Percentiles rank a stretch among this genome's conserved stretches.
phyloP scores from a whole-genome alignment of 2,329 filamentous ascomycete genomes.

The Ceratocystis papillata region DNA sequence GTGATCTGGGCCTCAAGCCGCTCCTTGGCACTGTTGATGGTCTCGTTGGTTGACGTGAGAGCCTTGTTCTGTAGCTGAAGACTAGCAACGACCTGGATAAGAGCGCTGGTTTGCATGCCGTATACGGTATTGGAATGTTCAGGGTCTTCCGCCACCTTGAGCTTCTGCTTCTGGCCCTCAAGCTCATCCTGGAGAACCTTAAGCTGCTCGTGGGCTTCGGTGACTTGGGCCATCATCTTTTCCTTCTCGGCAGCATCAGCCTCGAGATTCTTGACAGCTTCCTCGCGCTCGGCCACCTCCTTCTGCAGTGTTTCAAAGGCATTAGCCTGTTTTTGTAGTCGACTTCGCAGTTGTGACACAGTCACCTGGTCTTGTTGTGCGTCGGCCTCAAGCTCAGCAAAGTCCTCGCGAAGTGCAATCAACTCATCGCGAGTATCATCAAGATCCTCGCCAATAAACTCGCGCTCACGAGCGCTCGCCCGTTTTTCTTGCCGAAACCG shows the following conservation, averaged over 20 bases:
- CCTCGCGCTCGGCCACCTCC: slow-evolving; percentile 87
- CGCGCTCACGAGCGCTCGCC: slow-evolving; percentile 34
- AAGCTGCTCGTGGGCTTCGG: slow-evolving; percentile 16
- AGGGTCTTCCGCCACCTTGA: slow-evolving; percentile 23
- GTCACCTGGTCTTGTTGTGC: slow-evolving; percentile 62
- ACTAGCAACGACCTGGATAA: slow-evolving; percentile 18
- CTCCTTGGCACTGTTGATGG: slow-evolving; percentile 4
- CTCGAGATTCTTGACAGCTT: slow-evolving; percentile 35
- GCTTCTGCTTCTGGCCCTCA: slow-evolving; percentile 56
- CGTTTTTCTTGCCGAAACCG: slow-evolving; percentile 21
- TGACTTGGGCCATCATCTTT: slow-evolving; percentile 16
- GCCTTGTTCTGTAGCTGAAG: slow-evolving; percentile 21
- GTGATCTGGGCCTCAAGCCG: slow-evolving; percentile 11
- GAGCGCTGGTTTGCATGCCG: slow-evolving; percentile 17
- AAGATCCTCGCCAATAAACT: slow-evolving; percentile 78
- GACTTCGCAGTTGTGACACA: slow-evolving; percentile 55
- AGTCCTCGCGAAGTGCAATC: slow-evolving; percentile 20
- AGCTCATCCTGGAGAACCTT: slow-evolving; percentile 19
- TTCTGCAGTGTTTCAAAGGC: slow-evolving; percentile 80
- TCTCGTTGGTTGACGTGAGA: slow-evolving; percentile 12
- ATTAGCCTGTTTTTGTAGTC: slow-evolving; percentile 70
- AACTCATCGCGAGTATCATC: slow-evolving; percentile 36
- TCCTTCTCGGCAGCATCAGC: slow-evolving; percentile 21
- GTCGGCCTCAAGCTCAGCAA: slow-evolving; percentile 53
- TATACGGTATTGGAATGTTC: slow-evolving; percentile 20